phyloP scores from a whole-genome alignment of 306 rosid species.

The Dicorynia guianensis region DNA sequence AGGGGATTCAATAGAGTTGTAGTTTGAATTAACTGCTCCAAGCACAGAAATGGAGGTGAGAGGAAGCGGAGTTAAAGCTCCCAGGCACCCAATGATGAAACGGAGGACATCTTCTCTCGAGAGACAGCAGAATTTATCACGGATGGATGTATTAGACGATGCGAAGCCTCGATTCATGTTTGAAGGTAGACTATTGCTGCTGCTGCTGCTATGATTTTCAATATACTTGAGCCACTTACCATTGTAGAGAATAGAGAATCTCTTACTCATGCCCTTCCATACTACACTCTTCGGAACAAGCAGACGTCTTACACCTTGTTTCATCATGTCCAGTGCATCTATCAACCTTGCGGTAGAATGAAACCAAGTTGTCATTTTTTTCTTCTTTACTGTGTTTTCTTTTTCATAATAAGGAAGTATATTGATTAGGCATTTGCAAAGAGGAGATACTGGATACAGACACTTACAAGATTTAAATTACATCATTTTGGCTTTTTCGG shows the following conservation, averaged over 20 bases:
- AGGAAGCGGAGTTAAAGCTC: constrained; percentile 95
- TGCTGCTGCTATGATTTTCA: constrained; percentile 63
- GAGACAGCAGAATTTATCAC: constrained; percentile 82
- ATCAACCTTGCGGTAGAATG: constrained; percentile 65
- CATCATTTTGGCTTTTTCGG: constrained; percentile 11
- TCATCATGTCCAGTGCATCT: constrained; percentile 98
- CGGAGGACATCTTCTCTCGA: constrained; percentile 98
- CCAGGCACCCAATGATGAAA: constrained; percentile 93
- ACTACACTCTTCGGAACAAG: constrained; percentile 83
- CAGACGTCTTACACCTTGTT: constrained; percentile 90
- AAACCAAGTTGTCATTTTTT: not conserved
- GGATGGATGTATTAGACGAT: constrained; percentile 50
- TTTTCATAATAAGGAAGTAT: constrained; percentile 8
- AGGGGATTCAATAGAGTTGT: constrained; percentile 68
- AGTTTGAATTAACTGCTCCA: constrained; percentile 80
- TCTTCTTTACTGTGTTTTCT: constrained; percentile 1
- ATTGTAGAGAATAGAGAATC: constrained; percentile 86
- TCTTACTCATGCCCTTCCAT: constrained; percentile 99
- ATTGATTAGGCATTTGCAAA: not conserved
- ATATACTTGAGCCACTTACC: constrained; percentile 90
- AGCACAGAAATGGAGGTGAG: constrained; percentile 83
- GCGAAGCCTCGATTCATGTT: constrained; percentile 63
- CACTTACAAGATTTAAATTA: constrained; percentile 2
- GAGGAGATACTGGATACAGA: not conserved
- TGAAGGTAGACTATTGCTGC: constrained; percentile 61